Percentiles rank a stretch among this genome's conserved stretches.
Conservation (phyloP, 148 eudicot species). For the Nepenthes mirabilis region DNA sequence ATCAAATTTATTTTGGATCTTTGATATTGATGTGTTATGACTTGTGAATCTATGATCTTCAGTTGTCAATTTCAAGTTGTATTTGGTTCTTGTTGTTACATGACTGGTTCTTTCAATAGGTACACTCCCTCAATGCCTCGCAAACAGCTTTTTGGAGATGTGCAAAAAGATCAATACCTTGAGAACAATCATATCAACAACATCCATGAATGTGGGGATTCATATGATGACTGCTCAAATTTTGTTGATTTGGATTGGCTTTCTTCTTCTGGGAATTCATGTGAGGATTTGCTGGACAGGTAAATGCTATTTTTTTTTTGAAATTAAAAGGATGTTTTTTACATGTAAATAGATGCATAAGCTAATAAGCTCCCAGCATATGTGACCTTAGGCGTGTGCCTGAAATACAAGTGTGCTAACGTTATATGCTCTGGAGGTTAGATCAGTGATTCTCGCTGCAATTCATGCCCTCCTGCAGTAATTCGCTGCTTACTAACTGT, state of each 20-base stretch:
- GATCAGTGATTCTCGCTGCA: too few species aligned
- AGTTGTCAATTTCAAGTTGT: neutral
- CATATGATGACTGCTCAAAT: constrained; percentile 59
- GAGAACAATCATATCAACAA: constrained; percentile 18
- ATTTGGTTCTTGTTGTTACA: neutral
- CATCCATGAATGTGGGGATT: constrained; percentile 31
- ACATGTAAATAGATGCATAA: too few species aligned
- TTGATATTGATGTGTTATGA: neutral
- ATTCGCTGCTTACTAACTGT: too few species aligned
- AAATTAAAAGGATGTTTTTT: neutral
- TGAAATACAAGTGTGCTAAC: too few species aligned
- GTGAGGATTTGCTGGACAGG: constrained; percentile 72
- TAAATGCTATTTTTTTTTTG: constrained; percentile 13
- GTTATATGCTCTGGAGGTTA: too few species aligned
- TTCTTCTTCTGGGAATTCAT: constrained; percentile 81
- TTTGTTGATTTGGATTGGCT: constrained; percentile 88
- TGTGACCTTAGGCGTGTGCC: too few species aligned
- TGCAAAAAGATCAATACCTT: constrained; percentile 36
- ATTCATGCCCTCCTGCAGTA: too few species aligned
- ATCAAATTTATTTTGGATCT: too few species aligned
- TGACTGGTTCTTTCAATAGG: constrained; percentile 14
- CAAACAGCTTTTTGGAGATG: constrained; percentile 51
- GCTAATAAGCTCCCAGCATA: too few species aligned
- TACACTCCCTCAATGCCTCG: constrained; percentile 32
- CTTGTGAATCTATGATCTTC: neutral